Percentiles rank a stretch among this genome's conserved stretches.
phyloP scores from a whole-genome alignment of 768 basidiomycete genomes.

The Exidia glandulosa region DNA sequence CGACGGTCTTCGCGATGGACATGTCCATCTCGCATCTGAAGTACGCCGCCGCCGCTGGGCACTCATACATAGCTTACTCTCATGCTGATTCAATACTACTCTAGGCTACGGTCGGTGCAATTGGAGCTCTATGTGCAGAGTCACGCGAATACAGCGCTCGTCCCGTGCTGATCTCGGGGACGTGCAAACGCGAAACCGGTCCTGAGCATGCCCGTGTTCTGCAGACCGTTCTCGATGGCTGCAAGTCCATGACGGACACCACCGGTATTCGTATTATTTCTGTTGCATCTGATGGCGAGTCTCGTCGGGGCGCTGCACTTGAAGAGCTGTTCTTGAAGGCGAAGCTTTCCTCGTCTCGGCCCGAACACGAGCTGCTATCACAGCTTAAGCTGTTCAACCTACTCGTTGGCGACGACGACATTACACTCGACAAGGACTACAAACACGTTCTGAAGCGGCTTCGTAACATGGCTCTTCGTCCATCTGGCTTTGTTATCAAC shows the following conservation, averaged over 20 bases:
- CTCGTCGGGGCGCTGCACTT: slow-evolving; percentile 16
- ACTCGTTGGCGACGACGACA: slow-evolving; percentile 22
- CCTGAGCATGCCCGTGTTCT: slow-evolving; percentile 13
- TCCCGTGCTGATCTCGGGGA: slow-evolving; percentile 14
- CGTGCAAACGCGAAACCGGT: slow-evolving; percentile 17
- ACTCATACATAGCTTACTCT: neutral
- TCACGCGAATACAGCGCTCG: slow-evolving; percentile 13
- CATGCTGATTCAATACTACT: neutral
- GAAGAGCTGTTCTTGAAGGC: slow-evolving; percentile 14
- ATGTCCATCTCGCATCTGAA: slow-evolving; percentile 6
- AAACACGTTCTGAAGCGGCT: slow-evolving; percentile 25
- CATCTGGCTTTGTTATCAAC: slow-evolving; percentile 13
- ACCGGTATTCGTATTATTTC: neutral
- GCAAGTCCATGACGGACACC: neutral
- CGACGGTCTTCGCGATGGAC: slow-evolving; percentile 3
- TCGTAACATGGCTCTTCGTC: slow-evolving; percentile 19
- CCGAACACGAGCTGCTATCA: slow-evolving; percentile 15
- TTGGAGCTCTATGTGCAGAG: slow-evolving; percentile 12
- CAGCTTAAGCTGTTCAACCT: slow-evolving; percentile 17
- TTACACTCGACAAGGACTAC: slow-evolving; percentile 25
- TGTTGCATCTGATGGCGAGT: slow-evolving; percentile 22
- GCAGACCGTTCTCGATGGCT: slow-evolving; percentile 8
- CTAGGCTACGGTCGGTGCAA: slow-evolving; percentile 17
- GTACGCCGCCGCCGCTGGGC: neutral
- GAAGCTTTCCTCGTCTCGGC: slow-evolving; percentile 10